Evolutionary conservation across 305 asterid genomes (phyloP).

Genomic region (Ajuga reptans): DNA sequence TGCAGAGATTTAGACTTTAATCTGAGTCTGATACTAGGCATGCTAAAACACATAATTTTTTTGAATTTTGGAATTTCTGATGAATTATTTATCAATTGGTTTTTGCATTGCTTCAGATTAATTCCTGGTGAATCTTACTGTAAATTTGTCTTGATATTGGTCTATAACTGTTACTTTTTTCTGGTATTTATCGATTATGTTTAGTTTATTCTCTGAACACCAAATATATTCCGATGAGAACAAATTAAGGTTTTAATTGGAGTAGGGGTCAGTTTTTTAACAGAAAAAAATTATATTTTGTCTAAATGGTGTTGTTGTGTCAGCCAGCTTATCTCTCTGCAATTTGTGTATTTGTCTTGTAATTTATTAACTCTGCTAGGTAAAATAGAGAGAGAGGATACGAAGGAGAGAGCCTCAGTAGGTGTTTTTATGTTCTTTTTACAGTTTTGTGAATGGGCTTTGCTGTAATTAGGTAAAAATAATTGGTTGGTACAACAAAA

Average conservation of each 20-base stretch:
- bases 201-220: neutral
- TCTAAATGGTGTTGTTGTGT: neutral
- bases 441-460: neutral
- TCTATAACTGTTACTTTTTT: too few relatives aligned
- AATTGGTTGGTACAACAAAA: neutral
- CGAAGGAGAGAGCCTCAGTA: too few relatives aligned
- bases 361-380: neutral
- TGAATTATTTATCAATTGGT: neutral
- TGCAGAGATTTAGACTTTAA: conserved; percentile 10
- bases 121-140: conserved; percentile 9
- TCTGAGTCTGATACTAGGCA: conserved; percentile 7
- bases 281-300: too few relatives aligned
- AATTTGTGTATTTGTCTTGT: conserved; percentile 8
- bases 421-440: neutral
- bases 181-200: neutral
- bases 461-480: neutral
- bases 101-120: neutral
- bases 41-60: conserved; percentile 16
- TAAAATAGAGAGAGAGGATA: too few relatives aligned
- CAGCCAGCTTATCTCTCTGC: conserved; percentile 9
- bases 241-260: too few relatives aligned
- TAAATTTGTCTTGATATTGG: neutral
- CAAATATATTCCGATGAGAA: too few relatives aligned
- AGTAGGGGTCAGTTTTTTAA: too few relatives aligned
- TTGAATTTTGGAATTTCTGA: conserved; percentile 6